Percentiles rank a stretch among this genome's conserved stretches.
Evolutionary conservation across 2,329 filamentous ascomycete species (phyloP).

Genomic region (Plectosphaerella plurivora): DNA sequence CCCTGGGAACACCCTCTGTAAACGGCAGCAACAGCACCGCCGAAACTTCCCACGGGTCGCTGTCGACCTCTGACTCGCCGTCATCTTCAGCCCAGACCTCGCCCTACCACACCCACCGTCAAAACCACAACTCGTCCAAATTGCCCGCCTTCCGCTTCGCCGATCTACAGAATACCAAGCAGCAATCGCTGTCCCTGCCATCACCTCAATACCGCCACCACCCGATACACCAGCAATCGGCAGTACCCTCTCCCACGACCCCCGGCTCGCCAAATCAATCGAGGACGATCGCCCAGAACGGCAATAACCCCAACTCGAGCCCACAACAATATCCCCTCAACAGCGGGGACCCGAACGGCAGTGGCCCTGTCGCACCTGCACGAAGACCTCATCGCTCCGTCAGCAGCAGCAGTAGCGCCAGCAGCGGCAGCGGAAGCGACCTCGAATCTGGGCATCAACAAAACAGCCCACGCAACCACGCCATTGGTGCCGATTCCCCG

Average conservation of each 20-base stretch:
- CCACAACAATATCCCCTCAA: constrained; percentile 6
- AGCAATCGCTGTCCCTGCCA: constrained; percentile 26
- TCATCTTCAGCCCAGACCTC: constrained; percentile 4
- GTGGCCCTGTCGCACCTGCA: no score
- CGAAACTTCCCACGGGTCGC: constrained; percentile 8
- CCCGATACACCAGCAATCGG: constrained; percentile 3
- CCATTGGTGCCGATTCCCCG: constrained; percentile 3
- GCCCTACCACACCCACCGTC: constrained; percentile 40
- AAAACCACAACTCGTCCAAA: constrained; percentile 51
- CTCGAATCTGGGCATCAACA: not conserved
- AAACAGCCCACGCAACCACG: not conserved
- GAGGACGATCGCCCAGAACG: not conserved
- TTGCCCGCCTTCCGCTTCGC: constrained; percentile 51
- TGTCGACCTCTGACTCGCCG: constrained; percentile 8
- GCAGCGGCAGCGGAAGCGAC: not conserved
- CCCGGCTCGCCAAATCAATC: constrained; percentile 1
- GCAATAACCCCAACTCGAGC: constrained; percentile 4
- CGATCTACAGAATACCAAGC: constrained; percentile 33
- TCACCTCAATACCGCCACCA: constrained; percentile 4
- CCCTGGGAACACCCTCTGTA: not conserved
- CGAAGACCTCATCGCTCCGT: no score
- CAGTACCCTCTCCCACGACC: not conserved
- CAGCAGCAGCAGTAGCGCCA: not conserved
- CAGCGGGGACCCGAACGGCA: not conserved
- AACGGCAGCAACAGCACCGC: not conserved